phyloP scores from a whole-genome alignment of 179 eudicot genomes.

The Beta corolliflora region DNA sequence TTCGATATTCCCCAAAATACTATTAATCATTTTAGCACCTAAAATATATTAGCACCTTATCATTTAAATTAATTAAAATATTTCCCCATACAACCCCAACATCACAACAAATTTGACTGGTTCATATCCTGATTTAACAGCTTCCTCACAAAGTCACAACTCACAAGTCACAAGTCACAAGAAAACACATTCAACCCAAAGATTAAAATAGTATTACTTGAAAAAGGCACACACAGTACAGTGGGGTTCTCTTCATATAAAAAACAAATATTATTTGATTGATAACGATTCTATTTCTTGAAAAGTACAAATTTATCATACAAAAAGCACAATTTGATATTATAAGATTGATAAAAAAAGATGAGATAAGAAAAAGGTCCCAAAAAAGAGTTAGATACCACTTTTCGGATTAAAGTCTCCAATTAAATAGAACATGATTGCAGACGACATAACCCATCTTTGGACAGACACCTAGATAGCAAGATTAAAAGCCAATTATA shows the following conservation, averaged over 20 bases:
- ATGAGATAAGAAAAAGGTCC: not conserved
- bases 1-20: no score
- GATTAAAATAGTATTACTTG: not conserved
- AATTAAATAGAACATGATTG: constrained; percentile 18
- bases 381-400: constrained; percentile 6
- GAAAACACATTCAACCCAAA: not conserved
- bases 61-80: no score
- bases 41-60: no score
- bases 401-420: constrained; percentile 33
- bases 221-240: not conserved
- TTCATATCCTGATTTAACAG: not conserved
- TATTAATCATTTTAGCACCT: no score
- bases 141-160: not conserved
- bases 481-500: not conserved
- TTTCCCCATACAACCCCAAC: not conserved
- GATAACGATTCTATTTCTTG: no score
- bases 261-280: not conserved
- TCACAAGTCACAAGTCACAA: not conserved
- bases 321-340: not conserved
- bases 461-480: constrained; percentile 13
- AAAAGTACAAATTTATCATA: not conserved
- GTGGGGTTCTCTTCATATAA: no score
- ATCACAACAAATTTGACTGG: constrained; percentile 5
- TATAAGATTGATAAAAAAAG: not conserved
- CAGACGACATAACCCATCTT: constrained; percentile 21